These are phyloP conservation scores for Cladosporium halotolerans DNA, from an alignment of 2,329 filamentous ascomycete species.

Conservation along the genomic window DNA sequence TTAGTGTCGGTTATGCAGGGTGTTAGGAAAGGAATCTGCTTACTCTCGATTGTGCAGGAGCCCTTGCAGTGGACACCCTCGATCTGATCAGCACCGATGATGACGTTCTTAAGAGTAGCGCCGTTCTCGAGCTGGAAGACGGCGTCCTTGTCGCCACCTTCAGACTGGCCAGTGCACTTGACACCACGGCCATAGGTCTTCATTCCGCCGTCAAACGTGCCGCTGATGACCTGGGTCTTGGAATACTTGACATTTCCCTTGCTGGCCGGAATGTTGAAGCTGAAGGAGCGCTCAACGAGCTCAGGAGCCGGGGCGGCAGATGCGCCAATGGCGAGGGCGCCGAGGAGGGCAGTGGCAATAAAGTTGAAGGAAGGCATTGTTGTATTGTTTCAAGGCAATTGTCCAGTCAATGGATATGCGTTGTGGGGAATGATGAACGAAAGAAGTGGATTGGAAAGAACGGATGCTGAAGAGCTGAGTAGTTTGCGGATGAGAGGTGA, in stretches of 20 bases:
- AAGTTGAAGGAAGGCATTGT: slow-evolving; percentile 11
- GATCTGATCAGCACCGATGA: slow-evolving; percentile 47
- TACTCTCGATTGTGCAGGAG: slow-evolving; percentile 22
- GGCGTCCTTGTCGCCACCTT: slow-evolving; percentile 41
- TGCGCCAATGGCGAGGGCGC: slow-evolving; percentile 9
- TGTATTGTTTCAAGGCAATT: neutral
- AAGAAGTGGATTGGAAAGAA: neutral
- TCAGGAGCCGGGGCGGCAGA: slow-evolving; percentile 9
- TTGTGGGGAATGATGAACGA: neutral
- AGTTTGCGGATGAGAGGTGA: neutral
- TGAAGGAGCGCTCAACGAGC: slow-evolving; percentile 11
- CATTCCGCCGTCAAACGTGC: slow-evolving; percentile 12
- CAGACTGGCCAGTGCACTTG: slow-evolving; percentile 39
- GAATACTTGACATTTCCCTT: slow-evolving; percentile 17
- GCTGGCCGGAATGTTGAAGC: slow-evolving; percentile 19
- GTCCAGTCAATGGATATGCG: slow-evolving; percentile 7
- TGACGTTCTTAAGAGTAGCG: slow-evolving; percentile 47
- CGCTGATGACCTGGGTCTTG: slow-evolving; percentile 13
- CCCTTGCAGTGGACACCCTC: slow-evolving; percentile 50
- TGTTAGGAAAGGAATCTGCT: neutral
- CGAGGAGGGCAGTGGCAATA: slow-evolving; percentile 9
- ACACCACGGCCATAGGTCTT: slow-evolving; percentile 34
- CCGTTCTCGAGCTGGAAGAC: slow-evolving; percentile 50
- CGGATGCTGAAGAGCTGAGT: neutral
- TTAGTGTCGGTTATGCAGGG: neutral